Percentiles rank a stretch among this genome's conserved stretches.
phyloP scores from a whole-genome alignment of 345 rosid species.

The Syzygium jambos region DNA sequence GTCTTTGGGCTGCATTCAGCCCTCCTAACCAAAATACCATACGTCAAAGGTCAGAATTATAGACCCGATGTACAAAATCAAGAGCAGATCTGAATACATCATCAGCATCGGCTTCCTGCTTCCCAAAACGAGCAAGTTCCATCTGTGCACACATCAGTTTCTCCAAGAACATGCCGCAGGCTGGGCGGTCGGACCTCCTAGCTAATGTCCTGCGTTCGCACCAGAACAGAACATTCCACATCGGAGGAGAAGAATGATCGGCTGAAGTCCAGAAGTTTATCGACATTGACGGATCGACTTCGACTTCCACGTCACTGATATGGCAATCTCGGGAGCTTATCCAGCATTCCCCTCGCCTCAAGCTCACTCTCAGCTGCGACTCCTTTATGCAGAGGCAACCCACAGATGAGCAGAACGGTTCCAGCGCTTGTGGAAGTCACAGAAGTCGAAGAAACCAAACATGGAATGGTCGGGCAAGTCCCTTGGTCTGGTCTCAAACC shows the following conservation, averaged over 20 bases:
- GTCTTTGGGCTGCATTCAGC: neutral
- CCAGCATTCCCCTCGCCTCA: neutral
- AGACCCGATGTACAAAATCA: neutral
- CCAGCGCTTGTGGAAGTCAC: neutral
- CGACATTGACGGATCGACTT: neutral
- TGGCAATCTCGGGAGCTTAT: neutral
- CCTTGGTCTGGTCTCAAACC: neutral
- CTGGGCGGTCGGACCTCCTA: neutral
- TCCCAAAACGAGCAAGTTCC: neutral
- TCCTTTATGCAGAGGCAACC: neutral
- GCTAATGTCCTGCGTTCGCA: neutral
- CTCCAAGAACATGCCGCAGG: neutral
- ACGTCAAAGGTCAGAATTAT: neutral
- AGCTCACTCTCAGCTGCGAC: neutral
- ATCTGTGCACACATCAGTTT: neutral
- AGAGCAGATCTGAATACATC: neutral
- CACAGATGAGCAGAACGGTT: neutral
- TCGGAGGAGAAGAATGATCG: neutral
- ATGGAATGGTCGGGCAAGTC: neutral
- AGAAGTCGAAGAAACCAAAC: neutral
- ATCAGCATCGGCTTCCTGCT: neutral
- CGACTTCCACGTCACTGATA: neutral
- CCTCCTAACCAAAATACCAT: neutral
- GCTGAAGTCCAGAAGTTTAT: neutral
- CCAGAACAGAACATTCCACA: neutral